Base-by-base conservation (phyloP, 2,329 filamentous ascomycete genomes). In the Achaetomium macrosporum region DNA sequence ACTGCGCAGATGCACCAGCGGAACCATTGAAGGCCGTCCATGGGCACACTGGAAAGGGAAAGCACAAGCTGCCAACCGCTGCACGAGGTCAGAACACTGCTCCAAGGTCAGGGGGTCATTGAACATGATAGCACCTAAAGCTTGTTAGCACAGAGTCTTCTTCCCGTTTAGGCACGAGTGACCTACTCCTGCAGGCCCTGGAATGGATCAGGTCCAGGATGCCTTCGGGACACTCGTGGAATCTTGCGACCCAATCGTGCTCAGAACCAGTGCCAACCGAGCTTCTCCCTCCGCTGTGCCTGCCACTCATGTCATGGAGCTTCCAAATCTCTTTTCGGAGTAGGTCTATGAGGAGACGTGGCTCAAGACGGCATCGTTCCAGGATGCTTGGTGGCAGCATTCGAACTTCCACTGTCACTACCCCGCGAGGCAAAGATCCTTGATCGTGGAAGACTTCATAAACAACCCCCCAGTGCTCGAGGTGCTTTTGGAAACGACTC, bases 21-120 rank as follows among this genome's bases (percentile, higher is more conserved):
- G 83, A 6, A 79, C 76, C 76, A 87, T 79, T 33, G 79, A 83
- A 1, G 83, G 83, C 49, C 84, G 74, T 0, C 89, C 89, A 72
- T 95, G 89, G 1, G 89, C 89, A 68, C 89, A 95, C 64, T 89
- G 84, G 59, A 93, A 93, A 0, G 89, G 88, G 57, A 92, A 88
- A 0, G 74, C 75, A 59, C 86, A 90, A 0, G 62, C 64, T 0
- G 78, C 76, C n/a, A 93, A 69, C 3, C 74, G 73, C 1, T 50
- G 55, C 0, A 92, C 66, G 33, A 93, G 67, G 0, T 67, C 64
- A 10, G 69, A 59, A 60, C 88, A 92, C 57, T 89, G 76, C 0
- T 73, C 68, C 0, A 65, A 57, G 0, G 73, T 75, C 8, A 93
- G 69, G 6, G 71, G 64, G 62, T 95, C 89, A 60, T 92, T 92